Conservation (phyloP, 306 rosid genomes). For the Castanea crenata region DNA sequence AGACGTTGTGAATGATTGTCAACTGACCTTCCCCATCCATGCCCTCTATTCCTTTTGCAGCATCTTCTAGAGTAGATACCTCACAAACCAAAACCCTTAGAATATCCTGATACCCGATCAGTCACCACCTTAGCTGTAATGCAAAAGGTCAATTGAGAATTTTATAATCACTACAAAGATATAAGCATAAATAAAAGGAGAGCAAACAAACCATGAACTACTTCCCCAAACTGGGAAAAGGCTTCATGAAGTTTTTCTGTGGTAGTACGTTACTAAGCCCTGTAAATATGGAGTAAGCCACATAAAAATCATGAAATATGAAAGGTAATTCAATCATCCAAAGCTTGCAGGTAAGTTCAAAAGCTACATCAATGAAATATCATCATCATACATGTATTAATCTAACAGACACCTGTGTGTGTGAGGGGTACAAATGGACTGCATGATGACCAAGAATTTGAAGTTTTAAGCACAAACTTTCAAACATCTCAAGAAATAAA, state of each 20-base stretch:
- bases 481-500: neutral
- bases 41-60: constrained; percentile 86
- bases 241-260: constrained; percentile 66
- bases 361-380: neutral
- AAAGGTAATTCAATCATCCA: neutral
- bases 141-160: neutral
- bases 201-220: constrained; percentile 58
- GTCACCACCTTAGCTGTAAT: constrained; percentile 85
- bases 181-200: neutral
- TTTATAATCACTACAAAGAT: neutral
- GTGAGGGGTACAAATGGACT: neutral
- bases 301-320: neutral
- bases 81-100: constrained; percentile 94
- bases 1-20: neutral
- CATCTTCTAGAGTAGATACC: constrained; percentile 74
- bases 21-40: constrained; percentile 92
- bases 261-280: constrained; percentile 91
- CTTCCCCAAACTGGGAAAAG: constrained; percentile 84
- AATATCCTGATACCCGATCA: constrained; percentile 83
- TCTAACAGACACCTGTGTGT: no score
- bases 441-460: neutral
- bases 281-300: constrained; percentile 29
- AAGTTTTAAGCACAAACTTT: neutral
- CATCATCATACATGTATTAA: neutral
- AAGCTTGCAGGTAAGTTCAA: neutral